These are phyloP conservation scores for Pleurostoma richardsiae DNA, from an alignment of 2,329 filamentous ascomycete species.

Conservation along the genomic window DNA sequence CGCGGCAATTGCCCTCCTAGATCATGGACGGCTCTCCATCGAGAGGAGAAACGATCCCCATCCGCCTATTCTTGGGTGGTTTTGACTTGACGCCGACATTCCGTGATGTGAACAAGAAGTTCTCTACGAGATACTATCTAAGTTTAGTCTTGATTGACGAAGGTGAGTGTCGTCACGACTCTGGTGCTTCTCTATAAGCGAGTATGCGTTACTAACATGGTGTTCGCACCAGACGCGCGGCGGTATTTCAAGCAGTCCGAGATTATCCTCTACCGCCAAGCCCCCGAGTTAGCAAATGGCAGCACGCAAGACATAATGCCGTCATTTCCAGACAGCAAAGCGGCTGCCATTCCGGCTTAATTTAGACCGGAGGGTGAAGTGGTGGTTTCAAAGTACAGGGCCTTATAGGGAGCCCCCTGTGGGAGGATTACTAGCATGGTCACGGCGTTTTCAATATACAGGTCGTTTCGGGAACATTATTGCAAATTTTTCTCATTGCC, in stretches of 20 bases:
- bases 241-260: slow-evolving; percentile 99
- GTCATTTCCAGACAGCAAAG: slow-evolving; percentile 39
- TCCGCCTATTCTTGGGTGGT: slow-evolving; percentile 91
- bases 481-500: slow-evolving; percentile 9
- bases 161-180: slow-evolving; percentile 45
- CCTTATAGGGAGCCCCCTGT: neutral
- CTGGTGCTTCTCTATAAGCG: neutral
- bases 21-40: slow-evolving; percentile 99
- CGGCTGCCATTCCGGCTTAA: slow-evolving; percentile 31
- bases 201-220: slow-evolving; percentile 10
- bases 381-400: neutral
- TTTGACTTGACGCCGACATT: slow-evolving; percentile 98
- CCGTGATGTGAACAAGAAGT: slow-evolving; percentile 99
- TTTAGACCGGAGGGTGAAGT: neutral
- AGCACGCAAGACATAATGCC: slow-evolving; percentile 32
- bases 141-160: slow-evolving; percentile 94
- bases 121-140: slow-evolving; percentile 95
- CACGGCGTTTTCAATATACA: slow-evolving; percentile 24
- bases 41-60: slow-evolving; percentile 89
- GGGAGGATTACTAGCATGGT: slow-evolving; percentile 6
- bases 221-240: slow-evolving; percentile 64
- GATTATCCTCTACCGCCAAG: slow-evolving; percentile 91
- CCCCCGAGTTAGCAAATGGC: slow-evolving; percentile 48
- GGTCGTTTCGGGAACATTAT: no score
- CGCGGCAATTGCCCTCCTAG: slow-evolving; percentile 27